Evolutionary conservation across 805 yeast genomes (phyloP).

Genomic region (Pichia kluyveri): DNA sequence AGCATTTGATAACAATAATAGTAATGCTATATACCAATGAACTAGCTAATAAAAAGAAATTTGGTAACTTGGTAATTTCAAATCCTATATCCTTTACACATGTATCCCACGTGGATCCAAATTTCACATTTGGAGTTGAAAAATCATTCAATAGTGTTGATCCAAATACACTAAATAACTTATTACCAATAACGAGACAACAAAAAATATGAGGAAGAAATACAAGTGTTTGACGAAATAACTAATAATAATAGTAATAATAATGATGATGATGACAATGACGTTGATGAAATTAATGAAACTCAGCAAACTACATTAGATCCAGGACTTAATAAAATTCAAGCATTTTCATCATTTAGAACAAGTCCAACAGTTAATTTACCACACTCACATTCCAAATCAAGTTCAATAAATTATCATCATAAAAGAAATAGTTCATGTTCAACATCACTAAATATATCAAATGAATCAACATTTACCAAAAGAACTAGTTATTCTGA

Average conservation of each 20-base stretch:
- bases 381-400: background rate
- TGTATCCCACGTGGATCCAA: slow-evolving; percentile 25
- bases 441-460: background rate
- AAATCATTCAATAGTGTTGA: slow-evolving; percentile 16
- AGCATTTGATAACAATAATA: slow-evolving; percentile 4
- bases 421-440: slow-evolving; percentile 2
- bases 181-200: slow-evolving; percentile 4
- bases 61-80: slow-evolving; percentile 13
- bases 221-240: too few relatives aligned
- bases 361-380: slow-evolving; percentile 19
- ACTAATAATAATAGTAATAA: too few relatives aligned
- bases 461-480: slow-evolving; percentile 6
- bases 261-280: too few relatives aligned
- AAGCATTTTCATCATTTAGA: slow-evolving; percentile 24
- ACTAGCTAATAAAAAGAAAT: background rate
- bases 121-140: slow-evolving; percentile 23
- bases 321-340: slow-evolving; percentile 10
- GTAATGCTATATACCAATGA: background rate
- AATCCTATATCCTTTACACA: slow-evolving; percentile 28
- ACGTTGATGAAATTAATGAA: background rate
- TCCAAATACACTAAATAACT: background rate
- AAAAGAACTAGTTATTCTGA: slow-evolving; percentile 3
- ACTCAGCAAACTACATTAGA: slow-evolving; percentile 7
- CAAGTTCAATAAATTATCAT: too few relatives aligned
- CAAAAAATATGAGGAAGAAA: too few relatives aligned